Conservation (phyloP, 2,329 filamentous ascomycete species). For the Colletotrichum australisinense region DNA sequence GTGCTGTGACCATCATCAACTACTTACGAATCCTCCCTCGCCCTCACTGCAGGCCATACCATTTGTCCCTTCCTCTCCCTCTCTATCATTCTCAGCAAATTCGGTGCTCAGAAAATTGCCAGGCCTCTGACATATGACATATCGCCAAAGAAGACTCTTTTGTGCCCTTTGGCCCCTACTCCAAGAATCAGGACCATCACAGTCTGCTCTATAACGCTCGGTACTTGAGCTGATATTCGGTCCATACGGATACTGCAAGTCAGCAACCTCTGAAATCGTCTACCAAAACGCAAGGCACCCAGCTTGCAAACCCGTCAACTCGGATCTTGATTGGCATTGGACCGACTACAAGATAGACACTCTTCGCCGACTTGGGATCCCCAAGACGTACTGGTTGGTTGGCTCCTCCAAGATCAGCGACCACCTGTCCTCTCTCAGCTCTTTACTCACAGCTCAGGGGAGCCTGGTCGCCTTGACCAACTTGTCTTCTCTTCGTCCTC, state of each 20-base stretch:
- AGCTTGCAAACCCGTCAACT: conserved; percentile 18
- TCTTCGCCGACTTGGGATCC: conserved; percentile 33
- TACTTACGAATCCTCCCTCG: conserved; percentile 25
- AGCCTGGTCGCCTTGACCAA: no score
- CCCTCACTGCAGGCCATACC: not conserved
- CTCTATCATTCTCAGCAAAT: not conserved
- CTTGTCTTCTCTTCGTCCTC: conserved; percentile 33
- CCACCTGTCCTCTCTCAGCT: no score
- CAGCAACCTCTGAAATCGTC: conserved; percentile 4
- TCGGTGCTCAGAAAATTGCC: not conserved
- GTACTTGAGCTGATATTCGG: conserved; percentile 15
- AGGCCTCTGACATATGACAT: not conserved
- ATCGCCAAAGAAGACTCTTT: not conserved
- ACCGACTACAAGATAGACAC: conserved; percentile 31
- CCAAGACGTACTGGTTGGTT: conserved; percentile 20
- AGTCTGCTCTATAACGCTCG: not conserved
- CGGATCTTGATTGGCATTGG: conserved; percentile 33
- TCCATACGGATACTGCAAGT: conserved; percentile 3
- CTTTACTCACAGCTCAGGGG: no score
- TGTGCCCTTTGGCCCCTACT: not conserved
- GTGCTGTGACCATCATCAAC: conserved; percentile 26
- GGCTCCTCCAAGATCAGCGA: no score
- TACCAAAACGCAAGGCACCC: conserved; percentile 4
- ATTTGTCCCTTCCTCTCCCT: not conserved
- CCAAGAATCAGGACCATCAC: not conserved